Base-by-base conservation (phyloP, 1,139 yeast genomes). In the Starmera stellimalicola region DNA sequence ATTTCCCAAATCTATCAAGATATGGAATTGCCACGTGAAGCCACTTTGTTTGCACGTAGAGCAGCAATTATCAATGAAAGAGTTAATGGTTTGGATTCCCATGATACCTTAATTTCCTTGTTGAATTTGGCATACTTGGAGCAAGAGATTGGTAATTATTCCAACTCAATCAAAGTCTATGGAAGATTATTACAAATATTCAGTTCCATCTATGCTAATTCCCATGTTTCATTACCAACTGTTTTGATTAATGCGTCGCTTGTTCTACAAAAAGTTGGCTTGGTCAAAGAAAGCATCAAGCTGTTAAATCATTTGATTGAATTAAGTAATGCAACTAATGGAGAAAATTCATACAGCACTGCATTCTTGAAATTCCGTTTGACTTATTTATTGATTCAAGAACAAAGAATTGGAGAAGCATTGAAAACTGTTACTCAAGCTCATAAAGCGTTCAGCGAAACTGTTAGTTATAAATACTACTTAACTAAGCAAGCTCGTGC, bases 21-120 rank as follows among this genome's bases (percentile, higher is more conserved):
- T 40, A 54, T 77, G 32, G 77, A 77, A 9, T 60, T 69, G 46
- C 57, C 60, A 30, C 58, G 62, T 20, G 77, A 73, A 45, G 91
- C 96, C 5, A 68, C 77, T 36, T 68, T 67, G n/a, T 62, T 75
- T 44, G 73, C 81, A 17, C 77, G 94, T 47, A 79, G 74, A 54
- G 77, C 95, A 2, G 70, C 77, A 41, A 64, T 75, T 28, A 72
- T 87, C 39, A 68, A 77, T 37, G 97, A 91, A 63, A 74, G 97
- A 58, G 70, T 79, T 16, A 58, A 67, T 33, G 98, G 98, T 39
- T 58, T 77, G 43, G 97, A 88, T 54, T 73, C 93, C 7, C 73
- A 71, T 49, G 93, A 85, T 45, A 71, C 91, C 19, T 58, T 85
- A 24, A 70, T 85, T 41, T 68, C 85, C 24, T 73, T 81, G 53